Conservation (phyloP, 352 stramenopile genomes). For the Phytopythium ostracodes region DNA sequence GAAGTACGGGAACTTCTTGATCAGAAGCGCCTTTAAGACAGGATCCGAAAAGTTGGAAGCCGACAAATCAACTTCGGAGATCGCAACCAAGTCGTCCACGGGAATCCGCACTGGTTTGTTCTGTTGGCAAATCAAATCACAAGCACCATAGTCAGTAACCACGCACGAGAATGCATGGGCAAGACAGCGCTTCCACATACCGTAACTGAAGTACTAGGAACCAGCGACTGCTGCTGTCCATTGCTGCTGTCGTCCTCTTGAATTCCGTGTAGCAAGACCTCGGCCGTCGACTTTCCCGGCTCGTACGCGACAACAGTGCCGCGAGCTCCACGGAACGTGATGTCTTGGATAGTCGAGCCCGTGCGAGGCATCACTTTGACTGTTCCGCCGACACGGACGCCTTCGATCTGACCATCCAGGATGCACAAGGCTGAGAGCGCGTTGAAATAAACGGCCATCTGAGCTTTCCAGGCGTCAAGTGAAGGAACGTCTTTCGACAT, state of each 20-base stretch:
- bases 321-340: constrained; percentile 63
- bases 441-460: constrained; percentile 50
- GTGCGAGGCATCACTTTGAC: constrained; percentile 80
- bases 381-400: constrained; percentile 69
- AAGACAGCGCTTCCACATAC: neutral
- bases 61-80: constrained; percentile 74
- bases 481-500: constrained; percentile 54
- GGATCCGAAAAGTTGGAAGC: constrained; percentile 62
- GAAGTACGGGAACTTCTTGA: constrained; percentile 74
- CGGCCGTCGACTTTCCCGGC: constrained; percentile 72
- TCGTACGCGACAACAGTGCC: constrained; percentile 79
- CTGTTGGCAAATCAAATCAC: constrained; percentile 21
- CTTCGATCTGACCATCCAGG: constrained; percentile 83
- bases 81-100: constrained; percentile 74
- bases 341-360: constrained; percentile 68
- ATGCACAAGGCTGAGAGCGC: constrained; percentile 77
- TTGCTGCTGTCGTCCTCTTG: constrained; percentile 29
- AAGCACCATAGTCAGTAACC: constrained; percentile 1
- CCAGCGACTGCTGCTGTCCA: constrained; percentile 26
- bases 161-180: neutral
- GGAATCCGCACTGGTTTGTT: constrained; percentile 75
- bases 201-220: neutral
- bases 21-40: constrained; percentile 61
- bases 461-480: constrained; percentile 42
- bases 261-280: constrained; percentile 63